Evolutionary conservation across 129 eudicot species (phyloP).

Genomic region (Chrysanthemum seticuspe): DNA sequence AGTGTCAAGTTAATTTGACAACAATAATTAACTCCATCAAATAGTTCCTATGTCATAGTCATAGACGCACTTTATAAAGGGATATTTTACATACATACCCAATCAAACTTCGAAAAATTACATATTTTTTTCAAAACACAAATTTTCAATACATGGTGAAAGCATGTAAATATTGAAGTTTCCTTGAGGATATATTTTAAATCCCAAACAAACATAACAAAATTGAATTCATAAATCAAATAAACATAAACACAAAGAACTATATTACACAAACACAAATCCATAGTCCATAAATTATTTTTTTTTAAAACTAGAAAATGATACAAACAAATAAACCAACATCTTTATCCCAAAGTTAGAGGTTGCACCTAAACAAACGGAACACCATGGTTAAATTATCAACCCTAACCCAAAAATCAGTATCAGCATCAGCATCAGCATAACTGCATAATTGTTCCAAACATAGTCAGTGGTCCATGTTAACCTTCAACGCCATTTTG

Average conservation of each 20-base stretch:
- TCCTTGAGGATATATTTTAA: too few species aligned
- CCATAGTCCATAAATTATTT: conserved; percentile 35
- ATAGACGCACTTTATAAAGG: too few species aligned
- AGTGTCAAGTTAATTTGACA: too few species aligned
- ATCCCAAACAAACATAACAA: too few species aligned
- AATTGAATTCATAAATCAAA: too few species aligned
- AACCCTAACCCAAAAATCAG: conserved; percentile 25
- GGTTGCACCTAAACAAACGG: conserved; percentile 13
- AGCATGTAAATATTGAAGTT: background rate
- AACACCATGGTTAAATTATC: conserved; percentile 20
- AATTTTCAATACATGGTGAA: background rate
- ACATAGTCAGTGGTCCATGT: too few species aligned
- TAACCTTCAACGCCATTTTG: conserved; percentile 21
- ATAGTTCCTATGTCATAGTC: too few species aligned
- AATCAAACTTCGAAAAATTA: too few species aligned
- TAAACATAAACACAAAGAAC: conserved; percentile 25
- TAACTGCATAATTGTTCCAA: too few species aligned
- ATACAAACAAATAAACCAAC: conserved; percentile 29
- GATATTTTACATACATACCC: too few species aligned
- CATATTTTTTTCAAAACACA: too few species aligned
- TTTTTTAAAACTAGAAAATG: conserved; percentile 30
- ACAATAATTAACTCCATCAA: too few species aligned
- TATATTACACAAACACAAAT: conserved; percentile 30
- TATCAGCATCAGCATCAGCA: background rate
- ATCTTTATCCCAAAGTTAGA: conserved; percentile 33